phyloP scores from a whole-genome alignment of 2,329 filamentous ascomycete genomes.

The Calycina marina region DNA sequence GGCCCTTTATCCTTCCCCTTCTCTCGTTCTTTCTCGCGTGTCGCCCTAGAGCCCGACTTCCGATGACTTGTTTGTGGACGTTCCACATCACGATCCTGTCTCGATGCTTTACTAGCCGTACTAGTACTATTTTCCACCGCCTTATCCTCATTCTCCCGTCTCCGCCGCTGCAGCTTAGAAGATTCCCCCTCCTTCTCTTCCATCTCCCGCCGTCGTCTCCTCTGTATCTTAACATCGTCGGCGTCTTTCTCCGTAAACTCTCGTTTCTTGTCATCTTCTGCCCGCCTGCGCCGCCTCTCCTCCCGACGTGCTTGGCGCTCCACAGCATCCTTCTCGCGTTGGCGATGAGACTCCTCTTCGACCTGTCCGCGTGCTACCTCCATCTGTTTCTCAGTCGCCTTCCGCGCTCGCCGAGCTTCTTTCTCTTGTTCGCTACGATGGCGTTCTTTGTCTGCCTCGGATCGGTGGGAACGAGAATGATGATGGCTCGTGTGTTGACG shows the following conservation, averaged over 20 bases:
- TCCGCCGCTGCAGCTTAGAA: background rate
- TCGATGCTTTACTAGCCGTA: background rate
- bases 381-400: constrained; percentile 14
- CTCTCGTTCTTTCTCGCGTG: constrained; percentile 2
- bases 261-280: constrained; percentile 12
- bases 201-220: background rate
- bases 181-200: background rate
- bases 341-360: constrained; percentile 9
- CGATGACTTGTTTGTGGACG: background rate
- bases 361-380: constrained; percentile 13
- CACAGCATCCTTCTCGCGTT: constrained; percentile 15
- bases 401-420: constrained; percentile 12
- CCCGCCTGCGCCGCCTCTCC: constrained; percentile 12
- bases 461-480: constrained; percentile 6
- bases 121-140: background rate
- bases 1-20: constrained; percentile 3
- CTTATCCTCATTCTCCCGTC: background rate
- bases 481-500: constrained; percentile 4
- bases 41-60: constrained; percentile 2
- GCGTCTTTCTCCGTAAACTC: constrained; percentile 4
- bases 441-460: constrained; percentile 8
- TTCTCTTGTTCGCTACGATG: constrained; percentile 14
- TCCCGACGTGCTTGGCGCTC: constrained; percentile 12
- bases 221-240: background rate
- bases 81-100: background rate